phyloP scores from a whole-genome alignment of 768 basidiomycete species.

The Pisolithus tinctorius region DNA sequence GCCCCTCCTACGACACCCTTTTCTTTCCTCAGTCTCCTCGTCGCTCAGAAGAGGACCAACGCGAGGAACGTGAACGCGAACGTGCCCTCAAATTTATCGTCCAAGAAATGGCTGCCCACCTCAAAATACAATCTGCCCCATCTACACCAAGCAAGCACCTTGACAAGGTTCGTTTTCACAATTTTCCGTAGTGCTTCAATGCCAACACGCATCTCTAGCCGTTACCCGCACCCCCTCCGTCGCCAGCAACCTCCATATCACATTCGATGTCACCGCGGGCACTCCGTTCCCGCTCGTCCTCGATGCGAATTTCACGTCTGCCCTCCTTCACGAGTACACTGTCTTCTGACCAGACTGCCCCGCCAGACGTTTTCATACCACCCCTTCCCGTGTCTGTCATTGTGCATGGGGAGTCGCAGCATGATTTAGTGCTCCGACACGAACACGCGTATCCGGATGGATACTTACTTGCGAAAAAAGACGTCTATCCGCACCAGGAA shows the following conservation, averaged over 20 bases:
- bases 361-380: conserved; percentile 17
- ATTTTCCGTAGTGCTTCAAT: not conserved
- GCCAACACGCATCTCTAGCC: not conserved
- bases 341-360: conserved; percentile 26
- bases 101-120: conserved; percentile 27
- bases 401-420: conserved; percentile 23
- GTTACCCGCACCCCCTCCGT: conserved; percentile 16
- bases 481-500: conserved; percentile 10
- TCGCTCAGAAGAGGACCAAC: conserved; percentile 6
- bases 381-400: conserved; percentile 26
- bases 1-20: conserved; percentile 28
- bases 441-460: conserved; percentile 6
- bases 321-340: conserved; percentile 29
- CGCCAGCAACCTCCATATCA: conserved; percentile 19
- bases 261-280: conserved; percentile 21
- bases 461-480: conserved; percentile 7
- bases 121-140: conserved; percentile 7
- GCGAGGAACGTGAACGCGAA: conserved; percentile 26
- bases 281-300: conserved; percentile 26
- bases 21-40: conserved; percentile 23
- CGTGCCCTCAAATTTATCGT: conserved; percentile 31
- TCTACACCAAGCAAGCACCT: conserved; percentile 8
- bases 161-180: conserved; percentile 3
- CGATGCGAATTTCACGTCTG: conserved; percentile 24
- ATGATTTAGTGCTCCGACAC: conserved; percentile 14